These are phyloP conservation scores for Phytopythium ostracodes DNA, from an alignment of 352 stramenopile species.

Conservation along the genomic window DNA sequence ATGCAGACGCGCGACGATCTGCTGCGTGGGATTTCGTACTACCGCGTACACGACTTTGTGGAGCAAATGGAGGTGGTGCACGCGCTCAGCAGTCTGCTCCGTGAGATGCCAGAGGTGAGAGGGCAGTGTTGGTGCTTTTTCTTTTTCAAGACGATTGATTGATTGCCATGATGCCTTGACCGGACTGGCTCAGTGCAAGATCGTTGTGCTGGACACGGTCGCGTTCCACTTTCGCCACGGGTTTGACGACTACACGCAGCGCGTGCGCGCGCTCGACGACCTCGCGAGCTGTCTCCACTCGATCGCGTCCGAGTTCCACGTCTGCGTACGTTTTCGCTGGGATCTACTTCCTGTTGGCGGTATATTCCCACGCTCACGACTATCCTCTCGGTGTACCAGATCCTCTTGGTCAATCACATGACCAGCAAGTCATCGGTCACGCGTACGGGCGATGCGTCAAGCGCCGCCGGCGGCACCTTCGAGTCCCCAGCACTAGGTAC, in stretches of 20 bases:
- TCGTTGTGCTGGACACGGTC: slow-evolving; percentile 92
- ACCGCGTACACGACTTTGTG: slow-evolving; percentile 81
- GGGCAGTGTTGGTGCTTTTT: background rate
- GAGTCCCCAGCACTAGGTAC: slow-evolving; percentile 30
- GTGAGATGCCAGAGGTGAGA: slow-evolving; percentile 24
- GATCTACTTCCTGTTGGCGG: background rate
- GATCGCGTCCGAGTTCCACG: slow-evolving; percentile 46
- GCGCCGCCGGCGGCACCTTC: background rate
- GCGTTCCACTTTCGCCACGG: slow-evolving; percentile 93
- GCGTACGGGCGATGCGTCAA: slow-evolving; percentile 1
- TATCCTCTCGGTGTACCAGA: slow-evolving; percentile 16
- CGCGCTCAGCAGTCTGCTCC: slow-evolving; percentile 59
- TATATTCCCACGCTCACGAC: background rate
- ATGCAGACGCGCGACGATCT: slow-evolving; percentile 72
- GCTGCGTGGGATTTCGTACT: slow-evolving; percentile 73
- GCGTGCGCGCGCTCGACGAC: slow-evolving; percentile 61
- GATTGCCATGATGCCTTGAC: background rate
- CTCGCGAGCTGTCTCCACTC: slow-evolving; percentile 68
- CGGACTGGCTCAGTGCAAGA: slow-evolving; percentile 45
- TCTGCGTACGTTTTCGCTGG: slow-evolving; percentile 31
- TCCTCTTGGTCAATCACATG: slow-evolving; percentile 70
- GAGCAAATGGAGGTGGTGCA: slow-evolving; percentile 89
- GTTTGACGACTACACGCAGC: slow-evolving; percentile 68
- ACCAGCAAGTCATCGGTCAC: slow-evolving; percentile 40
- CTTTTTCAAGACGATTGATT: background rate